A percentile compares a stretch with the other conserved stretches of the same genome.
Conservation (phyloP, 805 yeast species). For the Scheffersomyces coipomensis region DNA sequence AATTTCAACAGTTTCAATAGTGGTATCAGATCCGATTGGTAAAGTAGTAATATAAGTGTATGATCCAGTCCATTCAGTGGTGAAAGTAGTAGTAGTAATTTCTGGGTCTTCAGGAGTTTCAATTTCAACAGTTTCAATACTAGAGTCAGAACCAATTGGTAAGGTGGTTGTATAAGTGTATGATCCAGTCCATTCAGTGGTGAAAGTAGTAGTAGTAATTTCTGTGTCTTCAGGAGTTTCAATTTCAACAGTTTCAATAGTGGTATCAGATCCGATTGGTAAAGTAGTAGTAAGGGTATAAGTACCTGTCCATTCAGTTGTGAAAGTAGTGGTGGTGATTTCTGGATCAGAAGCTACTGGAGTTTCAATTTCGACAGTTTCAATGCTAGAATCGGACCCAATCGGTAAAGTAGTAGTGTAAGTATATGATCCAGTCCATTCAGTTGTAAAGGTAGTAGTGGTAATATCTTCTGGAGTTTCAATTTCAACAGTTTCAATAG, state of each 20-base stretch:
- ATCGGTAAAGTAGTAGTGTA: neutral
- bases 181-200: neutral
- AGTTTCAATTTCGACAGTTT: neutral
- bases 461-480: neutral
- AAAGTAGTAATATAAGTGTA: neutral
- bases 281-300: neutral
- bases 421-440: neutral
- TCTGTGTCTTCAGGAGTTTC: neutral
- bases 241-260: neutral
- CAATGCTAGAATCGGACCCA: neutral
- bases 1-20: neutral
- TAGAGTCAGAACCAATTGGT: neutral
- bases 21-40: neutral
- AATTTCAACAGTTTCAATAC: neutral
- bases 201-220: neutral
- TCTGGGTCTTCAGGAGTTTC: neutral
- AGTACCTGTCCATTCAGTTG: neutral
- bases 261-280: neutral
- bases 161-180: neutral
- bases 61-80: neutral
- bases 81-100: neutral
- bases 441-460: neutral
- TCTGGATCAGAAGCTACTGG: neutral
- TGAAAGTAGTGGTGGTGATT: slow-evolving; percentile 1
- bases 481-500: neutral